Percentiles rank a stretch among this genome's conserved stretches.
phyloP scores from a whole-genome alignment of 352 stramenopile species.

The Phytopythium mirpurense region DNA sequence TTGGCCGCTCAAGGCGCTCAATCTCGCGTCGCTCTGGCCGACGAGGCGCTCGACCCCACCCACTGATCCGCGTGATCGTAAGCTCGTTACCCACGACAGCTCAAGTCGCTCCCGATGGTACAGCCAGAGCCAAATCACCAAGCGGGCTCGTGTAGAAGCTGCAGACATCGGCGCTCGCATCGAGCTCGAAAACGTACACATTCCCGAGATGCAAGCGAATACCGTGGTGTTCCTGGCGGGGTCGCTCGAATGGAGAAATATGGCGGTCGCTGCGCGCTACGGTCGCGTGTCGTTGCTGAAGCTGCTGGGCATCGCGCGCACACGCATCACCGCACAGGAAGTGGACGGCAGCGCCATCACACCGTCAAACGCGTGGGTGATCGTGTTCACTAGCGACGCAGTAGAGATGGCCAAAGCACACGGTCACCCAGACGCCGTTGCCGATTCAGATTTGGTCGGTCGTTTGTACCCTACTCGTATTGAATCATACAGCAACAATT shows the following conservation, averaged over 20 bases:
- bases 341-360: too few relatives aligned
- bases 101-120: too few relatives aligned
- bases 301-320: not conserved
- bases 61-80: too few relatives aligned
- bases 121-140: slow-evolving; percentile 1
- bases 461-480: too few relatives aligned
- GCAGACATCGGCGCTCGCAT: not conserved
- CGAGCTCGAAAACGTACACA: not conserved
- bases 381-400: not conserved
- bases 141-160: not conserved
- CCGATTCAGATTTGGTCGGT: too few relatives aligned
- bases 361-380: not conserved
- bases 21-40: not conserved
- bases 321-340: too few relatives aligned
- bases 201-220: not conserved
- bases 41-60: not conserved
- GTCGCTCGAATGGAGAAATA: slow-evolving; percentile 4
- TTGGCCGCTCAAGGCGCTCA: slow-evolving; percentile 1
- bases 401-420: not conserved
- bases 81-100: too few relatives aligned
- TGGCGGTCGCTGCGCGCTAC: slow-evolving; percentile 6
- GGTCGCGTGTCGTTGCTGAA: not conserved
- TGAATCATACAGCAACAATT: too few relatives aligned
- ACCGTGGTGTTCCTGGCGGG: not conserved
- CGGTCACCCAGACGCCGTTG: not conserved